Evolutionary conservation across 1,284 basidiomycete genomes (phyloP).

Genomic region (Sporisorium exsertum): DNA sequence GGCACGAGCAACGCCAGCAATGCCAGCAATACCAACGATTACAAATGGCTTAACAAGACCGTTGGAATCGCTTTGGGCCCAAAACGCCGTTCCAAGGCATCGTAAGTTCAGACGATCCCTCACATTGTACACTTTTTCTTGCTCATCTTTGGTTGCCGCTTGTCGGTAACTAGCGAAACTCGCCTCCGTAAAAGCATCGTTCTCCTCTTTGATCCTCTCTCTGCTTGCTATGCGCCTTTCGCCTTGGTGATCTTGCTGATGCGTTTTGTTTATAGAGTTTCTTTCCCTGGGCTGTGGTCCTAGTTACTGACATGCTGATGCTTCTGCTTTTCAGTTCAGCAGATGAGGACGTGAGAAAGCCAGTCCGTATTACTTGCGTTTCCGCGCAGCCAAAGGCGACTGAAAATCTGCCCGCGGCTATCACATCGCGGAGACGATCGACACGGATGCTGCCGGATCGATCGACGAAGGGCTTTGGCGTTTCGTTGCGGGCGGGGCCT

Average conservation of each 20-base stretch:
- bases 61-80: slow-evolving; percentile 13
- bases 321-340: neutral
- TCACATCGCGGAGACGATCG: neutral
- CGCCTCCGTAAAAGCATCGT: neutral
- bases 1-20: neutral
- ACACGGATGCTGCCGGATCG: neutral
- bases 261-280: neutral
- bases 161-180: neutral
- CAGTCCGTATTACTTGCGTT: too few species aligned
- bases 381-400: neutral
- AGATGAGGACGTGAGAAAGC: neutral
- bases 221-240: neutral
- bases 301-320: neutral
- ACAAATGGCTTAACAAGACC: slow-evolving; percentile 21
- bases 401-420: neutral
- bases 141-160: neutral
- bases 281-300: neutral
- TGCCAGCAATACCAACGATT: neutral
- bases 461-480: neutral
- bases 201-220: neutral
- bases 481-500: neutral
- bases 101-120: neutral
- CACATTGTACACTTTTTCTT: neutral
- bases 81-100: slow-evolving; percentile 23
- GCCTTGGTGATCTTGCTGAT: neutral